Conservation (phyloP, 192 early-diverging fungal species). For the Entophlyctis luteolus region DNA sequence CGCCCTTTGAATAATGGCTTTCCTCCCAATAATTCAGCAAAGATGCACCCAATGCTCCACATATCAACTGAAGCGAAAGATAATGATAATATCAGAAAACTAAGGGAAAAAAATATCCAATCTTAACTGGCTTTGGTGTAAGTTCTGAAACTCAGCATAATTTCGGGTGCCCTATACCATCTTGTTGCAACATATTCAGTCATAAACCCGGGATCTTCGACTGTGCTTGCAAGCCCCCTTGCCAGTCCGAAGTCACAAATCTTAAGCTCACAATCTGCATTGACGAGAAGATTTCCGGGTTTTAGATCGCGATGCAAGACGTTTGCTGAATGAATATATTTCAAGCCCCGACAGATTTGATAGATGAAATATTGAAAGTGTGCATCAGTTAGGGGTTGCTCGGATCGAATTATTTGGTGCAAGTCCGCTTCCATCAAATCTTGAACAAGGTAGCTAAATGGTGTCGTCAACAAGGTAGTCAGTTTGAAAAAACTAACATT, state of each 20-base stretch:
- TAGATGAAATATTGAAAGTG: slow-evolving; percentile 98
- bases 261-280: slow-evolving; percentile 97
- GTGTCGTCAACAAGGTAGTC: neutral
- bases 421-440: slow-evolving; percentile 94
- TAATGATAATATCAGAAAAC: neutral
- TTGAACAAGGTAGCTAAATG: slow-evolving; percentile 85
- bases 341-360: slow-evolving; percentile 73
- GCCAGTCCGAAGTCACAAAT: slow-evolving; percentile 98
- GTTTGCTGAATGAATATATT: slow-evolving; percentile 91
- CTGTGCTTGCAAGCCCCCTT: slow-evolving; percentile 74
- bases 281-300: slow-evolving; percentile 94
- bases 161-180: slow-evolving; percentile 97
- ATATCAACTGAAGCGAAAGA: slow-evolving; percentile 63
- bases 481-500: slow-evolving; percentile 68
- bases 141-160: slow-evolving; percentile 97
- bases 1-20: slow-evolving; percentile 94
- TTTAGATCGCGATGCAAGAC: slow-evolving; percentile 95
- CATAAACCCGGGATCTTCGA: slow-evolving; percentile 15
- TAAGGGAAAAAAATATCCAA: slow-evolving; percentile 13
- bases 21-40: slow-evolving; percentile 92
- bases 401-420: slow-evolving; percentile 81
- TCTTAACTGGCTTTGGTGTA: slow-evolving; percentile 76
- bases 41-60: slow-evolving; percentile 98
- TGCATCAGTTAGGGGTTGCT: slow-evolving; percentile 83
- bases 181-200: slow-evolving; percentile 87